phyloP scores from a whole-genome alignment of 164 flowering plant genomes.

The Nymphaea colorata region DNA sequence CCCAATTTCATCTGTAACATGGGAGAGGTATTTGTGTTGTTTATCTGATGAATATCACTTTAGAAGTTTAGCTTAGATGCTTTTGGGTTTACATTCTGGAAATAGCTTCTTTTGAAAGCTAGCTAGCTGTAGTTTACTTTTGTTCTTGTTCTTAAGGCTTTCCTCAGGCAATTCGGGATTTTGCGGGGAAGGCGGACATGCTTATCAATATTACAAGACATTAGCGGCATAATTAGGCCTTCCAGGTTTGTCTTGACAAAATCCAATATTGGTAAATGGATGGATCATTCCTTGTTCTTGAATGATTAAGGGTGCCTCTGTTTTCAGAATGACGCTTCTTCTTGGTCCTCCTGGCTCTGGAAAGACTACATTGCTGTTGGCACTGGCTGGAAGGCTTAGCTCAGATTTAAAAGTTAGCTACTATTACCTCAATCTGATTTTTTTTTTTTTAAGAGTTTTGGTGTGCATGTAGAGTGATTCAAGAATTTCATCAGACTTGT shows the following conservation, averaged over 20 bases:
- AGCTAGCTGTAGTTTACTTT: background rate
- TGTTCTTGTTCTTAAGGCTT: constrained; percentile 32
- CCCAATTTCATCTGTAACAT: constrained; percentile 77
- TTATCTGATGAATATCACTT: background rate
- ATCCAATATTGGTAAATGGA: background rate
- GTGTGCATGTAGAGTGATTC: background rate
- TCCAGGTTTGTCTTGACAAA: constrained; percentile 46
- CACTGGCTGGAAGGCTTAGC: constrained; percentile 86
- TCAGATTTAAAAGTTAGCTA: constrained; percentile 52
- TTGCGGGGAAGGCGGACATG: constrained; percentile 40
- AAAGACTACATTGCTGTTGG: constrained; percentile 88
- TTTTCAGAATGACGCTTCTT: constrained; percentile 67
- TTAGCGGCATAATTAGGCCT: constrained; percentile 78
- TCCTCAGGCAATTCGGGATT: constrained; percentile 53
- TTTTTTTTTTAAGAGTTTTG: background rate
- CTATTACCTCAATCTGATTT: background rate
- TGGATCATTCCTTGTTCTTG: background rate
- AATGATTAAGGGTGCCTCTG: constrained; percentile 1
- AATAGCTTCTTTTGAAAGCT: background rate
- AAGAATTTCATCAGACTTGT: background rate
- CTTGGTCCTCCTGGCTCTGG: constrained; percentile 99
- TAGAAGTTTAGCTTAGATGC: too few species aligned
- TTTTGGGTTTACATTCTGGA: background rate
- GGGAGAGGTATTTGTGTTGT: constrained; percentile 47
- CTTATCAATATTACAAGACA: constrained; percentile 53